phyloP scores from a whole-genome alignment of 2,329 filamentous ascomycete genomes.

The Sclerotinia borealis region DNA sequence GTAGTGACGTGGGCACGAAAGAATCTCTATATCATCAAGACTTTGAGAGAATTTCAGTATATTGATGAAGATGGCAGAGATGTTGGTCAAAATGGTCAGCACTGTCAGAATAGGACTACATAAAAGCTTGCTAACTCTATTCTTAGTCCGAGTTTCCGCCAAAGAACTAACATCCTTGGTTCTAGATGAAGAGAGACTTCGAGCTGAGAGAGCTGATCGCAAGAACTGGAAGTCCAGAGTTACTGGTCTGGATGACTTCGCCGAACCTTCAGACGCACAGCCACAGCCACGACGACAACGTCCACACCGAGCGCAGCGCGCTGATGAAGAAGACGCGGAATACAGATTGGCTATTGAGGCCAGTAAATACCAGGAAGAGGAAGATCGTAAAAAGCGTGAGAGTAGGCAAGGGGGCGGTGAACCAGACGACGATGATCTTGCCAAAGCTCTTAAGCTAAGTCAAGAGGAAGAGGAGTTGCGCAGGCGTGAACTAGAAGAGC shows the following conservation, averaged over 20 bases:
- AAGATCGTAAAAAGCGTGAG: slow-evolving; percentile 72
- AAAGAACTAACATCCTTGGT: slow-evolving; percentile 93
- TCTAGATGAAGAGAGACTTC: slow-evolving; percentile 86
- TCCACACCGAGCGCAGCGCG: slow-evolving; percentile 44
- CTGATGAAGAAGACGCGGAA: slow-evolving; percentile 83
- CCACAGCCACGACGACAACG: slow-evolving; percentile 38
- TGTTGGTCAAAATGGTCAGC: slow-evolving; percentile 89
- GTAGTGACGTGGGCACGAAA: slow-evolving; percentile 97
- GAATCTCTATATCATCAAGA: slow-evolving; percentile 99
- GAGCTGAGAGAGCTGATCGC: slow-evolving; percentile 82
- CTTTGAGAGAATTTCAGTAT: slow-evolving; percentile 92
- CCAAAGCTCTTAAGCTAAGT: slow-evolving; percentile 91
- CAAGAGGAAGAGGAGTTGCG: slow-evolving; percentile 90
- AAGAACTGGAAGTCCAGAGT: slow-evolving; percentile 97
- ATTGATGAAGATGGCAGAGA: slow-evolving; percentile 92
- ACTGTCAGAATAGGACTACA: neutral
- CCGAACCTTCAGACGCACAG: slow-evolving; percentile 39
- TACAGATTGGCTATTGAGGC: slow-evolving; percentile 88
- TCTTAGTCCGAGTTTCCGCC: slow-evolving; percentile 81
- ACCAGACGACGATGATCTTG: slow-evolving; percentile 75
- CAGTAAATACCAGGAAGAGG: slow-evolving; percentile 91
- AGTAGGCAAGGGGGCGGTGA: slow-evolving; percentile 41
- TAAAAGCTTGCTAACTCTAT: slow-evolving; percentile 25
- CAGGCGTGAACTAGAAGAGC: slow-evolving; percentile 78
- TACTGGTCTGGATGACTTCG: slow-evolving; percentile 82